Evolutionary conservation across 2,329 filamentous ascomycete species (phyloP).

Genomic region (Microdochium nivale): DNA sequence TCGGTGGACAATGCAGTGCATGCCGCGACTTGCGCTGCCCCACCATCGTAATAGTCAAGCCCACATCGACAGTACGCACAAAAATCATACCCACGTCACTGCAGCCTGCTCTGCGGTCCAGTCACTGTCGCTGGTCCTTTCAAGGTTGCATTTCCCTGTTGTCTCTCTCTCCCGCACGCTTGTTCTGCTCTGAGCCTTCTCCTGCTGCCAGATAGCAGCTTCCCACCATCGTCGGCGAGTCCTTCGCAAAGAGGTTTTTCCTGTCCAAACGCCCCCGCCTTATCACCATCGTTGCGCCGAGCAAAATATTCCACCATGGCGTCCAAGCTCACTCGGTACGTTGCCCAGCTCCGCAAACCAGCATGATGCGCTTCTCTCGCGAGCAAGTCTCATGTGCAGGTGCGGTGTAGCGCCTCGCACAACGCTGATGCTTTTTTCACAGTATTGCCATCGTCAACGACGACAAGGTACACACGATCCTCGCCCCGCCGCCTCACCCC

Average conservation of each 20-base stretch:
- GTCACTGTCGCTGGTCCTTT: too few relatives aligned
- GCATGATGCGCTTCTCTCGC: too few relatives aligned
- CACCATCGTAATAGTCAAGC: neutral
- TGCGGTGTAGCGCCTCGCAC: neutral
- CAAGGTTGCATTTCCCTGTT: neutral
- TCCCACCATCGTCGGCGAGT: neutral
- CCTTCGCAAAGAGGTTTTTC: neutral
- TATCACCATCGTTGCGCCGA: neutral
- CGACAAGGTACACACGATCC: slow-evolving; percentile 67
- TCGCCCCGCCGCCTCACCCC: slow-evolving; percentile 17
- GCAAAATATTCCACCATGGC: slow-evolving; percentile 47
- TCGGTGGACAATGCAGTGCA: too few relatives aligned
- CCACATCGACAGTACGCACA: neutral
- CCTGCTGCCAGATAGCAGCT: neutral
- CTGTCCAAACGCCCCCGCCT: neutral
- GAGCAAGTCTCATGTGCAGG: neutral
- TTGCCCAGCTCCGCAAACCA: slow-evolving; percentile 4
- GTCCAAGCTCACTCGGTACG: slow-evolving; percentile 91
- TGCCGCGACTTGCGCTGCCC: neutral
- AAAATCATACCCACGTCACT: neutral
- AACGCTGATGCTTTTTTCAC: slow-evolving; percentile 11
- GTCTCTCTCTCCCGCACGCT: neutral
- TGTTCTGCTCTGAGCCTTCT: neutral
- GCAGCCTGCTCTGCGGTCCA: neutral
- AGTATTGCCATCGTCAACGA: slow-evolving; percentile 98